These are phyloP conservation scores for Phytopythium kandeliae DNA, from an alignment of 352 stramenopile genomes.

Conservation along the genomic window DNA sequence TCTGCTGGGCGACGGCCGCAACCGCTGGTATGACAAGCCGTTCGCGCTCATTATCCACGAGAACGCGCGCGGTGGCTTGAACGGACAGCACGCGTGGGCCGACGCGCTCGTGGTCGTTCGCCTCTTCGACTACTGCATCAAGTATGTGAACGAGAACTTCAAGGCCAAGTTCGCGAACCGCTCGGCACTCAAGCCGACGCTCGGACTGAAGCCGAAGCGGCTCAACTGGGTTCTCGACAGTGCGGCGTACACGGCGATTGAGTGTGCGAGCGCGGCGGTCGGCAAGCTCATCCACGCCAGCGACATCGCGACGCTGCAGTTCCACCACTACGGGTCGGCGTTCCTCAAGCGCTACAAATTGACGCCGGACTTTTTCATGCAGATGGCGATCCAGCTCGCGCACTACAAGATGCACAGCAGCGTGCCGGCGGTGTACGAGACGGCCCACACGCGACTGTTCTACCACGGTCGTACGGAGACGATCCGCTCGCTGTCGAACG, in stretches of 20 bases:
- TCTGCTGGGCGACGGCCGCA: slow-evolving; percentile 86
- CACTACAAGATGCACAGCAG: slow-evolving; percentile 94
- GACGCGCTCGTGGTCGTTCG: slow-evolving; percentile 95
- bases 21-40: slow-evolving; percentile 98
- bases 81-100: slow-evolving; percentile 97
- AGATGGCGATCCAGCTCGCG: slow-evolving; percentile 96
- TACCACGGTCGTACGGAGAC: slow-evolving; percentile 96
- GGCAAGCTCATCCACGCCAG: slow-evolving; percentile 90
- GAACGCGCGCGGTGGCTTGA: slow-evolving; percentile 93
- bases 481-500: slow-evolving; percentile 82
- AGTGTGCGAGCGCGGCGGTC: slow-evolving; percentile 84
- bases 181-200: slow-evolving; percentile 55
- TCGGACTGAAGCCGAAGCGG: slow-evolving; percentile 60
- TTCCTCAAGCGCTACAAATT: slow-evolving; percentile 94
- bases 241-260: slow-evolving; percentile 72
- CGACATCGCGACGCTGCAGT: slow-evolving; percentile 89
- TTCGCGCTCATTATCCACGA: slow-evolving; percentile 96
- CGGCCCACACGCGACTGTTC: slow-evolving; percentile 95
- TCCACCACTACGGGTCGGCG: slow-evolving; percentile 89
- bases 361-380: slow-evolving; percentile 96
- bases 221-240: slow-evolving; percentile 85
- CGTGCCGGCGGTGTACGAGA: slow-evolving; percentile 96
- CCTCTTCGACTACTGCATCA: slow-evolving; percentile 93
- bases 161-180: slow-evolving; percentile 81
- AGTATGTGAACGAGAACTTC: slow-evolving; percentile 89